phyloP scores from a whole-genome alignment of 1,284 basidiomycete genomes.

The Leccinum pachyderme region DNA sequence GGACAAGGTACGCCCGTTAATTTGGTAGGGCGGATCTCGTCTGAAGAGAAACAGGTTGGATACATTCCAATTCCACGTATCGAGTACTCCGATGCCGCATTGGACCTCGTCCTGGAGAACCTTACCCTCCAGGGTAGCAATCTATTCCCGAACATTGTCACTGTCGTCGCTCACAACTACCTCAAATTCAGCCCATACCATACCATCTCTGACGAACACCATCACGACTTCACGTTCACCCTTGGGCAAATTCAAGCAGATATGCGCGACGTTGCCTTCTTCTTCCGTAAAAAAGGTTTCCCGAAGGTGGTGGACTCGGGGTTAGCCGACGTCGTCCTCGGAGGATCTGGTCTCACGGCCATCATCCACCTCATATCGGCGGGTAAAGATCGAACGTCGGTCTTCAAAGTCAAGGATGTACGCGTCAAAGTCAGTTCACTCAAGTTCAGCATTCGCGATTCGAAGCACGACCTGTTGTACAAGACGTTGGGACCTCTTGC shows the following conservation, averaged over 20 bases:
- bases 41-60: slow-evolving; percentile 54
- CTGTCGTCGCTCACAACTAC: slow-evolving; percentile 81
- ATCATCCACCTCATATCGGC: slow-evolving; percentile 64
- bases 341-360: slow-evolving; percentile 73
- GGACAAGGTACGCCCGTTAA: slow-evolving; percentile 46
- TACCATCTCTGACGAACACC: slow-evolving; percentile 53
- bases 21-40: neutral
- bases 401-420: slow-evolving; percentile 80
- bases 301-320: slow-evolving; percentile 87
- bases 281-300: slow-evolving; percentile 80
- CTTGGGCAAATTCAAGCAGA: slow-evolving; percentile 92
- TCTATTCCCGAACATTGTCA: slow-evolving; percentile 78
- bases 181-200: slow-evolving; percentile 81
- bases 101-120: slow-evolving; percentile 93
- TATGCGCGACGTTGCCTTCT: slow-evolving; percentile 89
- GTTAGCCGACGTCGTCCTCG: slow-evolving; percentile 86
- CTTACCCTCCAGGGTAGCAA: slow-evolving; percentile 85
- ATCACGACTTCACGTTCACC: slow-evolving; percentile 71
- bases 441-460: slow-evolving; percentile 89
- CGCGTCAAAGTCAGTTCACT: slow-evolving; percentile 81
- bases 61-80: slow-evolving; percentile 90
- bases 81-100: slow-evolving; percentile 85
- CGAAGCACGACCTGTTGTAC: slow-evolving; percentile 90
- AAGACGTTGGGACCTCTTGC: slow-evolving; percentile 78
- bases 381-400: slow-evolving; percentile 61